Conservation (phyloP, 2,329 filamentous ascomycete genomes). For the Xylaria sp. region DNA sequence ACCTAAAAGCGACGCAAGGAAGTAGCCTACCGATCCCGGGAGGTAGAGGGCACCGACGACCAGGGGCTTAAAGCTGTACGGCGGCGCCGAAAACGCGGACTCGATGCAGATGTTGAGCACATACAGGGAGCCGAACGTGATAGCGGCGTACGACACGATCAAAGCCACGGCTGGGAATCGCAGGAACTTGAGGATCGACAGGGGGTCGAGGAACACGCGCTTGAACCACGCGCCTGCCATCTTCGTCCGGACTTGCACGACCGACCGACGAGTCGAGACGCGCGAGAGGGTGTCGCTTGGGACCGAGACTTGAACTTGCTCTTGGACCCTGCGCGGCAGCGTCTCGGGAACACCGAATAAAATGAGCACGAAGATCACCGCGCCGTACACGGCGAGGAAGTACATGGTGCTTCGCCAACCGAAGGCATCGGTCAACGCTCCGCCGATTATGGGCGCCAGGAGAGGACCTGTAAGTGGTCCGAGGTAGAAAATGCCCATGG, state of each 20-base stretch:
- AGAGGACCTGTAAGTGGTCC: conserved; percentile 80
- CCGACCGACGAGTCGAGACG: conserved; percentile 70
- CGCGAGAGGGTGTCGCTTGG: conserved; percentile 52
- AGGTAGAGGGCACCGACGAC: conserved; percentile 81
- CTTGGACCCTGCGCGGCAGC: conserved; percentile 54
- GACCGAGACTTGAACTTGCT: not conserved
- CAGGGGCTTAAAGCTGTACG: conserved; percentile 75
- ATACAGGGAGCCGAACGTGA: conserved; percentile 80
- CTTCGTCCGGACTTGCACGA: conserved; percentile 66
- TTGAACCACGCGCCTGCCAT: conserved; percentile 64
- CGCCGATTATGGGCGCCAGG: conserved; percentile 80
- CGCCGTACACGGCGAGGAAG: conserved; percentile 78
- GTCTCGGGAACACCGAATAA: conserved; percentile 74
- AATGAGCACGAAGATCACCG: conserved; percentile 64
- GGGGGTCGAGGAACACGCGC: conserved; percentile 75
- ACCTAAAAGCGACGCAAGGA: conserved; percentile 73
- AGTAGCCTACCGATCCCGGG: conserved; percentile 78
- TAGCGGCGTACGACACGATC: conserved; percentile 77
- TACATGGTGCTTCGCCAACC: conserved; percentile 83
- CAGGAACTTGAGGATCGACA: conserved; percentile 76
- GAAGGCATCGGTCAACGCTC: conserved; percentile 72
- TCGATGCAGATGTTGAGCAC: conserved; percentile 82
- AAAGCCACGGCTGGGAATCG: conserved; percentile 78
- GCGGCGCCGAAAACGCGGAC: conserved; percentile 70
- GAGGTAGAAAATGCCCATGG: conserved; percentile 87